Conservation (phyloP, 495 filamentous ascomycete species). For the Penicillium alfredii region DNA sequence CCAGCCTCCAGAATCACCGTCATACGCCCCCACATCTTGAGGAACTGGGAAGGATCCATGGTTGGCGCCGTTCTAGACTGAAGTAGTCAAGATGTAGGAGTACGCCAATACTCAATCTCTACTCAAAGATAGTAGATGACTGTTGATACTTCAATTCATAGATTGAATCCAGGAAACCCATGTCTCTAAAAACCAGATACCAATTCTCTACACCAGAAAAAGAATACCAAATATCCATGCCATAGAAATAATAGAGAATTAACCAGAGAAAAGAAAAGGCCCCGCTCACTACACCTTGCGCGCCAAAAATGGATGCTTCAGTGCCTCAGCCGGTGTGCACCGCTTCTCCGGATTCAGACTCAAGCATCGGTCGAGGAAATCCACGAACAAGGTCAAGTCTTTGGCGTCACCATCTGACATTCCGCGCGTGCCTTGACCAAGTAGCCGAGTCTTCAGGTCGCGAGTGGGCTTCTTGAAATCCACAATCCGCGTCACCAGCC, state of each 20-base stretch:
- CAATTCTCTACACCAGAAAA: not conserved
- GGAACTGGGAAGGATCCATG: too few relatives aligned
- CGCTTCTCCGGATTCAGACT: conserved; percentile 90
- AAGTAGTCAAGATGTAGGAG: too few relatives aligned
- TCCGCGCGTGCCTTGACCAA: conserved; percentile 61
- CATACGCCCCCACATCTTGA: too few relatives aligned
- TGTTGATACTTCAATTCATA: too few relatives aligned
- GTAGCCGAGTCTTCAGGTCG: conserved; percentile 71
- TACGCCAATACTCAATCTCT: too few relatives aligned
- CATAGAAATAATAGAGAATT: too few relatives aligned
- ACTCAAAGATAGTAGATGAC: too few relatives aligned
- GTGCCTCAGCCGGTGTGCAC: conserved; percentile 75
- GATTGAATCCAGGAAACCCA: too few relatives aligned
- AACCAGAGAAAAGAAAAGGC: conserved; percentile 2
- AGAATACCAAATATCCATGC: conserved; percentile 1
- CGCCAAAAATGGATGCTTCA: conserved; percentile 78
- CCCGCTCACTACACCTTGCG: conserved; percentile 15
- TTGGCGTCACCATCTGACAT: conserved; percentile 70
- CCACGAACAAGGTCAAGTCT: conserved; percentile 74
- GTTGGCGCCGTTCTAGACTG: too few relatives aligned
- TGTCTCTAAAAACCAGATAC: too few relatives aligned
- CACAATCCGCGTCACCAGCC: conserved; percentile 63
- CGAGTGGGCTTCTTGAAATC: conserved; percentile 74
- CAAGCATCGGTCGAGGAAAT: conserved; percentile 81
- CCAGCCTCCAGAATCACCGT: too few relatives aligned